Conservation (phyloP, 1,284 basidiomycete genomes). For the Ceratobasidium sp. region DNA sequence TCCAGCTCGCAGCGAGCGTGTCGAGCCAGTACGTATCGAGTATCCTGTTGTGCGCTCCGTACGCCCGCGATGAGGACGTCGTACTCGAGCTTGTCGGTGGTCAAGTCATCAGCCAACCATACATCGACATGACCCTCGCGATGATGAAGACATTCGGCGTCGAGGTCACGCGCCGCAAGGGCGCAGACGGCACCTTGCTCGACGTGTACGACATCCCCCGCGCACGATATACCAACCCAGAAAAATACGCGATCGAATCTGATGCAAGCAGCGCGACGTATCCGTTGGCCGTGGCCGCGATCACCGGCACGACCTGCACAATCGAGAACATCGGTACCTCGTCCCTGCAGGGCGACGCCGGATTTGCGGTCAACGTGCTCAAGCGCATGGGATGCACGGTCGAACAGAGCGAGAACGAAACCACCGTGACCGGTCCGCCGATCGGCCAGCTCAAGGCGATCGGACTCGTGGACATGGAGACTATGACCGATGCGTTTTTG, state of each 20-base stretch:
- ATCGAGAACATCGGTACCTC: conserved; percentile 91
- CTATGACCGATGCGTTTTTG: conserved; percentile 99
- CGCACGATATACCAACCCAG: conserved; percentile 83
- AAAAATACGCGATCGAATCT: conserved; percentile 90
- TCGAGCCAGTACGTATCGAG: conserved; percentile 99
- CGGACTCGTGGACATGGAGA: conserved; percentile 95
- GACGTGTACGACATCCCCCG: conserved; percentile 91
- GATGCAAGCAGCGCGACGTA: conserved; percentile 98
- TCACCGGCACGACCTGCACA: conserved; percentile 94
- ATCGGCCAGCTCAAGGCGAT: conserved; percentile 84
- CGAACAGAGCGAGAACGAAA: conserved; percentile 87
- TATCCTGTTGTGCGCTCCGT: conserved; percentile 95
- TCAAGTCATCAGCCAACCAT: conserved; percentile 97
- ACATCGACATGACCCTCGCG: conserved; percentile 99
- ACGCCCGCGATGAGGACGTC: conserved; percentile 79
- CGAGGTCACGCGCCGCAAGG: conserved; percentile 77
- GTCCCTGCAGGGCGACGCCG: conserved; percentile 95
- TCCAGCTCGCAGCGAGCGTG: conserved; percentile 92
- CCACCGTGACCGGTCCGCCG: conserved; percentile 93
- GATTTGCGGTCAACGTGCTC: conserved; percentile 93
- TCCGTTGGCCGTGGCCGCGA: conserved; percentile 95
- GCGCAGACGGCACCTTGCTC: conserved; percentile 71
- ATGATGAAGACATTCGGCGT: conserved; percentile 98
- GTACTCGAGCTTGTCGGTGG: conserved; percentile 92
- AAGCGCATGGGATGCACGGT: conserved; percentile 96